Conservation (phyloP, 176 grass and related monocot species). For the Oryza nivara region DNA sequence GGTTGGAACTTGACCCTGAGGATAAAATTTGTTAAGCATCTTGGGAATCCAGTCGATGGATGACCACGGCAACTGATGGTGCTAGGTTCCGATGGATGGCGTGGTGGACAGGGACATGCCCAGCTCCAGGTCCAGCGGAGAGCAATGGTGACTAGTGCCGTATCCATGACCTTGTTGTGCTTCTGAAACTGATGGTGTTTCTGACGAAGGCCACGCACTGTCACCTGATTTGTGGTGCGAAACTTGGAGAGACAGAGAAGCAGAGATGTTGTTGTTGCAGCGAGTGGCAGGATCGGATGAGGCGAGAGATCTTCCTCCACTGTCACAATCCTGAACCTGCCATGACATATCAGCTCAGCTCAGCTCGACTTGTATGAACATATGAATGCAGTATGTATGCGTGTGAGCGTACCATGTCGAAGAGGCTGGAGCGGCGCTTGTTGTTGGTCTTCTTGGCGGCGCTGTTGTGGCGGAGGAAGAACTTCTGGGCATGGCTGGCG, state of each 20-base stretch:
- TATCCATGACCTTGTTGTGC: conserved; percentile 29
- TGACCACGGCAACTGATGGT: background rate
- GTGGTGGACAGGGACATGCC: conserved; percentile 30
- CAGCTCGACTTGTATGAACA: background rate
- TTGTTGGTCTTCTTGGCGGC: conserved; percentile 48
- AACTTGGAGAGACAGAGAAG: background rate
- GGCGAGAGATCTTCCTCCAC: background rate
- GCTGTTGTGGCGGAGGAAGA: conserved; percentile 65
- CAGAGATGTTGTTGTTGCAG: background rate
- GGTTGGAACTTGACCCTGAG: background rate
- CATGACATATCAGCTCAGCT: background rate
- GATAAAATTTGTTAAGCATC: background rate
- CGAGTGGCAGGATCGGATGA: background rate
- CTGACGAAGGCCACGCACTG: conserved; percentile 1
- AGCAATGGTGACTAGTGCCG: conserved; percentile 1
- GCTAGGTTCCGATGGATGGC: conserved; percentile 35
- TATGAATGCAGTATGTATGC: background rate
- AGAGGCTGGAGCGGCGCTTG: conserved; percentile 66
- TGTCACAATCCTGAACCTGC: background rate
- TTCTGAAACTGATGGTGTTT: background rate
- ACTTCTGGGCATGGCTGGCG: conserved; percentile 84
- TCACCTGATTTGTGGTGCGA: background rate
- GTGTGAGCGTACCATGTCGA: conserved; percentile 56
- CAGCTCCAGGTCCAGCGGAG: conserved; percentile 32
- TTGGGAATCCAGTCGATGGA: background rate